Base-by-base conservation (phyloP, 805 yeast genomes). In the Starmerella khaoyaiensis region DNA sequence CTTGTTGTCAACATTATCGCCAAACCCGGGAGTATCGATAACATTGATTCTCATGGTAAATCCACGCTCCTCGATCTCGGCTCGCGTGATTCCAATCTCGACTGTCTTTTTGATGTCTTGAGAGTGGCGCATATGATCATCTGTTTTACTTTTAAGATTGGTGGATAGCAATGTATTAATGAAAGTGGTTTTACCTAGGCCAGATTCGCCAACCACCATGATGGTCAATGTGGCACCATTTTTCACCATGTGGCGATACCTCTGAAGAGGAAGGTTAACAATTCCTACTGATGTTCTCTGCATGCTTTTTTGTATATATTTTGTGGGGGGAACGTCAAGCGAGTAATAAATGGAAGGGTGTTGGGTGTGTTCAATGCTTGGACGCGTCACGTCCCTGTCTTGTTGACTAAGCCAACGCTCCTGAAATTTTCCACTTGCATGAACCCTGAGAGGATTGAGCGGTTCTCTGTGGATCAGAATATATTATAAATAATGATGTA, bases 201-300 rank as follows among this genome's bases (percentile, higher is more conserved):
- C 95, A 35, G 79, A 66, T 57, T 79, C 84, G 21, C 96, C 95
- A 33, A 79, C 84, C 25, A 83, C 73, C 79, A 84, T 73, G 39
- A 86, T 52, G 31, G 93, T 82, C 59, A 81, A 79, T 19, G 74
- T 64, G 16, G 81, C 74, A 14, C 94, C 94, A 7, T 54, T 46
- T 42, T 59, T 55, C 35, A 62, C 59, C 19, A 64, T 47, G 46
- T 41, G 48, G 37, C 51, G 52, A 36, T 48, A 52, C 56, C 56
- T 45, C 47, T 56, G 60, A 46, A 54, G 54, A 21, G 60, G 60
- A 41, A 56, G 41, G 35, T 55, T 52, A 27, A 49, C 55, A 26
- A 56, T 50, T n/a, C 58, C 60, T 5, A 52, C 51, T 22, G 42
- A 36, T 11, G 50, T 45, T 25, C 44, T 36, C 31, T 45, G 48